Evolutionary conservation across 257 asterid genomes (phyloP), one percentile per base, ranked within the genome.

Genomic region (Hygrophila difformis): DNA sequence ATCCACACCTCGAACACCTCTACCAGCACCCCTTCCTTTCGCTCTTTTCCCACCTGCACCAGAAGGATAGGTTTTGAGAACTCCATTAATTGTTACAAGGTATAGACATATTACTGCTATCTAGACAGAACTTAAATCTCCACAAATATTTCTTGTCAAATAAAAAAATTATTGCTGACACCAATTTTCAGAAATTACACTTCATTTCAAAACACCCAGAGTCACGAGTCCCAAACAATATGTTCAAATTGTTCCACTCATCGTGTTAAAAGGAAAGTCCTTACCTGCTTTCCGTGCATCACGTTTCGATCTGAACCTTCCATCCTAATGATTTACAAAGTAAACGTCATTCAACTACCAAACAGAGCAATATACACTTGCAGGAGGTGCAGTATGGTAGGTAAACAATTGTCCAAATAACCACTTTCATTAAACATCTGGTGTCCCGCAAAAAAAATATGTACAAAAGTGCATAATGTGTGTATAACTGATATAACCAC

Each of bases 281-380:
- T 28, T 82, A 89, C 98, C 98, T 82, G 93, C 93, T 82, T 85
- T 89, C 36, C 96, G 76, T n/a, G 96, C 83, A 69, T 89, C 98
- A 29, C 96, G 89, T 74, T 86, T 89, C 49, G 96, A 85, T 74
- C 94, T 77, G 81, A 73, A 89, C 78, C 91, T 78, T 59, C 98
- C 98, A 57, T 89, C 98, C 98, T 89, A 62, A 60, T 65, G 61
- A 69, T 60, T 66, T 47, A 72, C 49, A 72, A 62, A 66, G 57
- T 51, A 65, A 60, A 64, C 31, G 63, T 60, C 73, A 73, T 46
- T 61, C 44, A 46, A 55, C 47, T 28, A 59, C 12, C 44, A 14
- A 52, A 71, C 22, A 62, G 39, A 44, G 34, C 37, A 51, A 12
- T 15, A 45, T 35, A 60, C 15, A 47, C 5, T 6, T 29, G 24